Evolutionary conservation across 352 stramenopile genomes (phyloP).

Genomic region (Saprolegnia parasitica): DNA sequence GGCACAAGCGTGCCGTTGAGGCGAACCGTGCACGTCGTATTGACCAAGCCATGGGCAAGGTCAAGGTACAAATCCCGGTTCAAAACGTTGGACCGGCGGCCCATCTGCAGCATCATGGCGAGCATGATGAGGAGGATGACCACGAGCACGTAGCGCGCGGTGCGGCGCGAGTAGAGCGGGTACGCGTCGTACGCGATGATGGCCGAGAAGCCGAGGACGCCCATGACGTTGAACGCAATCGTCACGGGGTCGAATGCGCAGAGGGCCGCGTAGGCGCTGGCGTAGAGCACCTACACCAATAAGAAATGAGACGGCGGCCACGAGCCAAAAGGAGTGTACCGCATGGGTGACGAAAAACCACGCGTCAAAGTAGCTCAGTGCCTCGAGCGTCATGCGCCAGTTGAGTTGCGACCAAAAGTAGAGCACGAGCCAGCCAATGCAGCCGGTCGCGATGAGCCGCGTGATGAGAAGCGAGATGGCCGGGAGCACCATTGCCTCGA

Average conservation of each 20-base stretch:
- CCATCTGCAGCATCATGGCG: slow-evolving; percentile 10
- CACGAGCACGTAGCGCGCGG: slow-evolving; percentile 23
- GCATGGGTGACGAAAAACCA: slow-evolving; percentile 29
- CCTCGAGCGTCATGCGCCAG: slow-evolving; percentile 26
- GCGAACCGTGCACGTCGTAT: slow-evolving; percentile 6
- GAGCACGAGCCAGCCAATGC: slow-evolving; percentile 26
- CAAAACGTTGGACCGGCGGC: background rate
- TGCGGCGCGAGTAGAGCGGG: slow-evolving; percentile 16
- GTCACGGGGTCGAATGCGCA: slow-evolving; percentile 4
- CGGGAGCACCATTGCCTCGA: background rate
- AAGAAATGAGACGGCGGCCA: background rate
- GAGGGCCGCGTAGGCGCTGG: slow-evolving; percentile 13
- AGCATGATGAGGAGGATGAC: slow-evolving; percentile 18
- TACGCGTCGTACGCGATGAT: slow-evolving; percentile 28
- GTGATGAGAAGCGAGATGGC: background rate
- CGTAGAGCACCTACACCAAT: slow-evolving; percentile 18
- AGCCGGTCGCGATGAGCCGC: slow-evolving; percentile 11
- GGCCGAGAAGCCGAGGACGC: slow-evolving; percentile 26
- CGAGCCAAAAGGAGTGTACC: too few species aligned
- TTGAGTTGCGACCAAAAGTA: slow-evolving; percentile 31
- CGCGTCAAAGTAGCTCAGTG: slow-evolving; percentile 26
- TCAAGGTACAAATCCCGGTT: slow-evolving; percentile 10
- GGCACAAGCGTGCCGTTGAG: slow-evolving; percentile 5
- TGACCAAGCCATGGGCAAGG: slow-evolving; percentile 13
- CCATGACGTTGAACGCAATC: slow-evolving; percentile 25